These are phyloP conservation scores for Cavenderia fasciculata DNA, from an alignment of 78 protist species.

Conservation along the genomic window DNA sequence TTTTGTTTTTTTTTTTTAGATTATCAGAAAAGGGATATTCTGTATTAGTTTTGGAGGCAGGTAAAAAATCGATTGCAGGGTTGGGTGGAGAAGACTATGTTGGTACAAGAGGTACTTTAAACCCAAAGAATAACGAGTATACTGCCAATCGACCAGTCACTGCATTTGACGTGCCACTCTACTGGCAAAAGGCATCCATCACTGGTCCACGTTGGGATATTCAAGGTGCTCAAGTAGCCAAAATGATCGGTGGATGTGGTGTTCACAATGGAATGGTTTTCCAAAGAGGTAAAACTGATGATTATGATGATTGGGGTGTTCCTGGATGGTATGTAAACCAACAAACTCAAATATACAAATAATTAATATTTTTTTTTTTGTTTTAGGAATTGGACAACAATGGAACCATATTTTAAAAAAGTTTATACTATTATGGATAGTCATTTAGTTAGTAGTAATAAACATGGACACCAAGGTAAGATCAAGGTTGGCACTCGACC, in stretches of 20 bases:
- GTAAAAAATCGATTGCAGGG: slow-evolving; percentile 7
- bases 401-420: slow-evolving; percentile 22
- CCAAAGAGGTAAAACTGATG: slow-evolving; percentile 6
- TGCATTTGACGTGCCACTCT: slow-evolving; percentile 45
- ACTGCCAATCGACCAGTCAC: slow-evolving; percentile 1
- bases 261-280: slow-evolving; percentile 69
- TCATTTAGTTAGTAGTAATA: neutral
- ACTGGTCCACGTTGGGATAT: slow-evolving; percentile 66
- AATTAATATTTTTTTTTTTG: no score
- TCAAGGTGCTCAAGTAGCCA: slow-evolving; percentile 23
- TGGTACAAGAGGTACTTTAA: slow-evolving; percentile 44
- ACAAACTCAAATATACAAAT: no score
- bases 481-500: slow-evolving; percentile 47
- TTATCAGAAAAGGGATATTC: slow-evolving; percentile 35
- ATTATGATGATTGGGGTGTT: slow-evolving; percentile 47
- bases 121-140: neutral
- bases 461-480: slow-evolving; percentile 38
- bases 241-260: slow-evolving; percentile 61
- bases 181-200: neutral
- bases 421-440: slow-evolving; percentile 29
- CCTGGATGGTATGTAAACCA: no score
- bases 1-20: no score
- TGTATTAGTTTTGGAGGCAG: slow-evolving; percentile 44
- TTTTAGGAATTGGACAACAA: neutral
- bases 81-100: slow-evolving; percentile 45